Base-by-base conservation (phyloP, 345 rosid species). In the Eucalyptus camaldulensis region DNA sequence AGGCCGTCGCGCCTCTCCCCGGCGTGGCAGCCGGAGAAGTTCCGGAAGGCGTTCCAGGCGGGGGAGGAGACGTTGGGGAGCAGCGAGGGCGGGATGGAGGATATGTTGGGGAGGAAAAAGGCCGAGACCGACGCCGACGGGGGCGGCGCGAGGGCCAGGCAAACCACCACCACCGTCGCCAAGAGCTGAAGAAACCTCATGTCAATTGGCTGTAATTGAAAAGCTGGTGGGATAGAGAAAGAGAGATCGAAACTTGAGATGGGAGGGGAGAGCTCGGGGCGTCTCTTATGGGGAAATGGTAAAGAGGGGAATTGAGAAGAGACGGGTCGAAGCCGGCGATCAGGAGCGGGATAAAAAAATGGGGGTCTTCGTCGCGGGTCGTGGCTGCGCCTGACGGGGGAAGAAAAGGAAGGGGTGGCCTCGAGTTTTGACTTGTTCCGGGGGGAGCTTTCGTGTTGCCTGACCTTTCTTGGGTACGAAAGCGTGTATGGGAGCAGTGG, bases 1-100 rank as follows among this genome's bases (percentile, higher is more conserved):
- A 97, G 90, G 13, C 99, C 99, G 50, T 91, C 91, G 80, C 87
- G 90, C 44, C 80, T 94, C 13, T 96, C 92, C 17, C 99, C 99
- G 43, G 93, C 27, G 21, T 67, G 95, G 92, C 96, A 95, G 88
- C 98, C 99, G 88, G 94, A 76, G 91, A 95, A 91, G 24, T 94
- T 92, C 12, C 29, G 87, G 88, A 97, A 97, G 53, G 91, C 87
- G 25, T 94, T 95, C 99, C 99, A 97, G 5, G 95, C 92, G 90
- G 86, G 33, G 8, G n/a, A 37, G 76, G 90, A 69, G 89, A 87
- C 16, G 88, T 91, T 88, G 16, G 90, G 89, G 86, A 60, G 88
- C 49, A 91, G 60, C 89, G 92, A 88, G 12, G 93, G 90, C 45
- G 95, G 95, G 37, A 94, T 88, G 15, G 91, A 88, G 24, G 95